Conservation (phyloP, 140 eudicot genomes). For the Bidens hawaiensis region DNA sequence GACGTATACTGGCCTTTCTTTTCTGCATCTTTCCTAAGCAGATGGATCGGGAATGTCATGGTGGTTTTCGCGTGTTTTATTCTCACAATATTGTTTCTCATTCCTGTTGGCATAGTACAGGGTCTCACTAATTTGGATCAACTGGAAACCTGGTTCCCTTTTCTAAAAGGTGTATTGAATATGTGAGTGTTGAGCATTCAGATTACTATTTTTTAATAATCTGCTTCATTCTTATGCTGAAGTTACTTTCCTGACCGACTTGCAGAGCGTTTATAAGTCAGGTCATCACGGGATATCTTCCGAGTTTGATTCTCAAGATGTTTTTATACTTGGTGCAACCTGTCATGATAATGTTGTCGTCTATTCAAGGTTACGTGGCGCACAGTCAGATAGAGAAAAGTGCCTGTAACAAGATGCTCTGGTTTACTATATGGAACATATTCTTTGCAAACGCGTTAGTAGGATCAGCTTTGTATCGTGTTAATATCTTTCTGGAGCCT, state of each 20-base stretch:
- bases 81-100: slow-evolving; percentile 60
- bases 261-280: slow-evolving; percentile 71
- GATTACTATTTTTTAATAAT: not conserved
- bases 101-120: slow-evolving; percentile 77
- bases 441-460: slow-evolving; percentile 81
- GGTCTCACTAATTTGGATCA: slow-evolving; percentile 80
- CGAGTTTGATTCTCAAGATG: slow-evolving; percentile 79
- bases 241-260: slow-evolving; percentile 1
- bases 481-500: slow-evolving; percentile 55
- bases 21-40: slow-evolving; percentile 57
- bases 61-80: slow-evolving; percentile 44
- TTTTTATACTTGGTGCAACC: slow-evolving; percentile 65
- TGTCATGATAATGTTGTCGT: slow-evolving; percentile 65
- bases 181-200: slow-evolving; percentile 47
- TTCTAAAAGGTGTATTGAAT: slow-evolving; percentile 47
- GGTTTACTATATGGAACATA: slow-evolving; percentile 85
- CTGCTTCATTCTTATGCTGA: not conserved
- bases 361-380: slow-evolving; percentile 74
- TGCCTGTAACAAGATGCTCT: slow-evolving; percentile 73
- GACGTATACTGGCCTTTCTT: slow-evolving; percentile 91
- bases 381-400: slow-evolving; percentile 82
- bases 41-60: slow-evolving; percentile 60
- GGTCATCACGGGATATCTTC: slow-evolving; percentile 89
- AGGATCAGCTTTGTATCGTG: slow-evolving; percentile 61
- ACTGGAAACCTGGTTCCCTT: slow-evolving; percentile 69